Evolutionary conservation across 306 rosid species (phyloP), one percentile per base, ranked within the genome.

Genomic region (Dalbergia cochinchinensis): DNA sequence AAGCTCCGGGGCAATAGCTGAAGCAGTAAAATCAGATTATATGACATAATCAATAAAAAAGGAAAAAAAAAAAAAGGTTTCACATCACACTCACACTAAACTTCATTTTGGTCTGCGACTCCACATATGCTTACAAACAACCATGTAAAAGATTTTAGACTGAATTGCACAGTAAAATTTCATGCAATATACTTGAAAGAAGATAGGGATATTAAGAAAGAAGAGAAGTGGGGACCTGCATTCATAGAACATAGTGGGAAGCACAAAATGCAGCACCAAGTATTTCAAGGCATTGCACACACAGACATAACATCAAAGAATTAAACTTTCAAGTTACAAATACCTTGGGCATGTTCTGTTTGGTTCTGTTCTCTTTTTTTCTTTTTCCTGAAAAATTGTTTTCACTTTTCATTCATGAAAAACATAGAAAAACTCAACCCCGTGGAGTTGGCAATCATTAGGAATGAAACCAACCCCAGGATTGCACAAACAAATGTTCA

Each of bases 1-100:
- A 91, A 60, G 86, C 83, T 84, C 98, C 98, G n/a, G 97, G 97
- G 31, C 55, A 65, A 77, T 92, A 94, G 70, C 98, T 94, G 90
- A 53, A 19, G 80, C 82, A 80, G 58, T 41, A 53, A 77, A 69
- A 78, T 19, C 51, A 74, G 11, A 69, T 69, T n/a, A 60, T 81
- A 86, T 59, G 59, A 65, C 53, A 78, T 72, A 47, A 74, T 68
- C 78, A 74, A 63, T 14, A 22, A 11, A 3, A 13, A 60, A 67
- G 68, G 50, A 11, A 3, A 45, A 7, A 48, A 13, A 47, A 66
- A 72, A 50, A 7, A 55, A 78, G 39, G 51, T 51, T 82, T 73
- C 35, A 83, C 51, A 69, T 62, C 75, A 65, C 34, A 20, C 70
- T 67, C 77, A 14, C 22, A 37, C 48, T 73, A 78, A 69, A 78